Conservation (phyloP, 1,139 yeast species). For the Taphrina populina region DNA sequence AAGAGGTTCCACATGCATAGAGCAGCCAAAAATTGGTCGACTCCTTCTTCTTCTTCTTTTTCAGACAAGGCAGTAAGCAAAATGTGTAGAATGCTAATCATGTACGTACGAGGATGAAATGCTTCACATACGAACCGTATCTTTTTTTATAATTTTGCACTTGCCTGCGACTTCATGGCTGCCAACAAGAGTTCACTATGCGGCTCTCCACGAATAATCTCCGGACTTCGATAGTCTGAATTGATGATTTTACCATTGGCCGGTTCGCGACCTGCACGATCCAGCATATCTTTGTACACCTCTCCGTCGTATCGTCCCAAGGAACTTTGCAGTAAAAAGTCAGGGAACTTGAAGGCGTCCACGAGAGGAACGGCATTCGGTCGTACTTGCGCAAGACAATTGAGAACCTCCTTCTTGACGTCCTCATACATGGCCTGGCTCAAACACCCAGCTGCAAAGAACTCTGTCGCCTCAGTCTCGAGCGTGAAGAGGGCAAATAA, state of each 20-base stretch:
- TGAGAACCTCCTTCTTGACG: constrained; percentile 23
- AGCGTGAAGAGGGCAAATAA: constrained; percentile 26
- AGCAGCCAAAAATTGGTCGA: no score
- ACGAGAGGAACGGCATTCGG: constrained; percentile 63
- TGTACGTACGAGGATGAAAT: no score
- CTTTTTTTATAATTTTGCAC: constrained; percentile 28
- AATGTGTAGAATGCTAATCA: no score
- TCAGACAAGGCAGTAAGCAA: no score
- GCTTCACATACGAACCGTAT: no score
- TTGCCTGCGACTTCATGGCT: constrained; percentile 32
- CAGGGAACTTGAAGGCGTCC: constrained; percentile 84
- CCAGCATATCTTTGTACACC: constrained; percentile 33
- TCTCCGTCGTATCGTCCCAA: constrained; percentile 53
- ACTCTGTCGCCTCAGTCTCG: constrained; percentile 30
- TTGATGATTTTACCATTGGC: constrained; percentile 23
- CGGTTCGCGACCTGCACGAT: constrained; percentile 32
- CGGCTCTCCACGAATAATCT: constrained; percentile 28
- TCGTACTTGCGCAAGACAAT: constrained; percentile 18
- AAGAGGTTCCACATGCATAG: no score
- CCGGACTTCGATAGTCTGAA: constrained; percentile 27
- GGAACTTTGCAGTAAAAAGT: constrained; percentile 79
- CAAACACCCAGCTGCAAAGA: constrained; percentile 33
- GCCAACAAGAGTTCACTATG: constrained; percentile 26
- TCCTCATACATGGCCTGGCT: constrained; percentile 17
- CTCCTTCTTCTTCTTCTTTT: no score